Percentiles rank a stretch among this genome's conserved stretches.
Evolutionary conservation across 345 rosid genomes (phyloP).

Genomic region (Capsella bursapastoris): DNA sequence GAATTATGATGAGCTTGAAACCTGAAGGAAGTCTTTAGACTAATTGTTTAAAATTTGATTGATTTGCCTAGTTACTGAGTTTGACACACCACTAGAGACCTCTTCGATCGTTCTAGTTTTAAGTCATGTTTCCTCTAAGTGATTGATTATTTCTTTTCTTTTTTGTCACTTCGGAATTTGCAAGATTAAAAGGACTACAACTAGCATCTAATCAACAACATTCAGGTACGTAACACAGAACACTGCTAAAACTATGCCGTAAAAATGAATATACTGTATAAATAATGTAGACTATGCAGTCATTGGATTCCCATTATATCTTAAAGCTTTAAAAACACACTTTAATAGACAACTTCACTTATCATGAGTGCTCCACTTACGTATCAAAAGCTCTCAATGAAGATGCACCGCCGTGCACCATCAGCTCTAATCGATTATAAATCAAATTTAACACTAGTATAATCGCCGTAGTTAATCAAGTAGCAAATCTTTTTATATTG

Average conservation of each 20-base stretch:
- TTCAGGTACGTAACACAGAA: not conserved
- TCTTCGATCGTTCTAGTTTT: not conserved
- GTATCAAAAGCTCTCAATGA: conserved; percentile 34
- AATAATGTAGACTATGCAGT: not conserved
- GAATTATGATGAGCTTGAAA: not conserved
- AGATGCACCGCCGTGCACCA: conserved; percentile 28
- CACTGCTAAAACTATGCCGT: not conserved
- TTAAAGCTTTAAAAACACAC: conserved; percentile 9
- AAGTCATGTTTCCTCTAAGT: not conserved
- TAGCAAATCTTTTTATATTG: not conserved
- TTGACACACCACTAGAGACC: not conserved
- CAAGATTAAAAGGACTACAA: not conserved
- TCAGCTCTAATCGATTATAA: conserved; percentile 19
- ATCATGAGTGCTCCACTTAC: conserved; percentile 49
- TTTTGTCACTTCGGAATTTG: no score
- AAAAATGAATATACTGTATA: no score
- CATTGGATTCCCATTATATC: conserved; percentile 43
- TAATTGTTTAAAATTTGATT: not conserved
- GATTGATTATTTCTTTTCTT: not conserved
- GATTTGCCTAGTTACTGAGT: conserved; percentile 2
- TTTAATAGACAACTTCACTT: conserved; percentile 42
- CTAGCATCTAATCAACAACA: conserved; percentile 7
- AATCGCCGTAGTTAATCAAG: not conserved
- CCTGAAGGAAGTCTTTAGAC: not conserved
- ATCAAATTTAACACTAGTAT: conserved; percentile 4